Evolutionary conservation across 225 moss, liverwort and hornwort genomes (phyloP).

Genomic region (Polytrichum formosum): DNA sequence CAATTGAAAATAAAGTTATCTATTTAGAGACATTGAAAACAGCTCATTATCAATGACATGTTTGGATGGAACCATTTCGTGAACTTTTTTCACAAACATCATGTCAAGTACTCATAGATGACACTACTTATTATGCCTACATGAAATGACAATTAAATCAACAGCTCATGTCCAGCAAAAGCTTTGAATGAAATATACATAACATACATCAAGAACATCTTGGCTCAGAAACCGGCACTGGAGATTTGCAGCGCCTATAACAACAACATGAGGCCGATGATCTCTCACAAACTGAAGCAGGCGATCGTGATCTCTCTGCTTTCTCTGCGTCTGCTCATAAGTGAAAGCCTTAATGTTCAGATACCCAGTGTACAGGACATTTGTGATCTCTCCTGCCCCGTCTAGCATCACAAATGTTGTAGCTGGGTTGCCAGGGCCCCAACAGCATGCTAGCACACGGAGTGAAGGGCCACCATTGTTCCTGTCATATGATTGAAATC

Average conservation of each 20-base stretch:
- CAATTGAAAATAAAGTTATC: too few species aligned
- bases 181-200: not conserved
- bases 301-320: constrained; percentile 70
- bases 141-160: not conserved
- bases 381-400: constrained; percentile 85
- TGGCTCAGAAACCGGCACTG: constrained; percentile 62
- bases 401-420: constrained; percentile 99
- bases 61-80: too few species aligned
- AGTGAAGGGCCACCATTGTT: constrained; percentile 68
- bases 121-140: too few species aligned
- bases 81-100: too few species aligned
- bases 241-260: constrained; percentile 85
- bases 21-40: too few species aligned
- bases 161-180: not conserved
- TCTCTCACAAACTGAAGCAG: constrained; percentile 82
- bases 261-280: constrained; percentile 88
- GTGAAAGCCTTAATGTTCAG: constrained; percentile 69
- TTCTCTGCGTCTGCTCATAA: constrained; percentile 70
- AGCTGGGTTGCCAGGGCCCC: constrained; percentile 97
- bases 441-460: constrained; percentile 95
- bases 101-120: too few species aligned
- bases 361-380: constrained; percentile 83
- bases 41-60: too few species aligned
- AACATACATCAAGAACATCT: constrained; percentile 72
- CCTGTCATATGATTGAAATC: constrained; percentile 36